Base-by-base conservation (phyloP, 441 rosid genomes). In the Arabidopsis hybrid region DNA sequence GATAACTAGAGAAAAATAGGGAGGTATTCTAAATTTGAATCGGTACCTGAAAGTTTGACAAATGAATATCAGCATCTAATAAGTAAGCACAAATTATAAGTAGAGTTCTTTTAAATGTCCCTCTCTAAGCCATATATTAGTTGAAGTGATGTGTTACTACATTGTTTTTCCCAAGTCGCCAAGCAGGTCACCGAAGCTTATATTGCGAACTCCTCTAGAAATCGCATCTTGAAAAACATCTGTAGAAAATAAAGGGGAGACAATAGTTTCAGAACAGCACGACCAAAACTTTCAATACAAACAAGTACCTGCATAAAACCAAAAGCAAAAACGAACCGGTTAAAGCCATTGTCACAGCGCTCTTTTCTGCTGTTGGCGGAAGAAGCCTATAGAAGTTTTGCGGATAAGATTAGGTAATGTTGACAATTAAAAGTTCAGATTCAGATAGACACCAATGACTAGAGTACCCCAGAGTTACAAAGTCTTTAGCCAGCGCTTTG, bases 1-100 rank as follows among this genome's bases (percentile, higher is more conserved):
- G 67, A 92, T 89, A 68, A 95, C 99, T 38, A 95, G 99, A 71
- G 91, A 91, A 82, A 95, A 95, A 81, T 95, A 95, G 45, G 99
- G 89, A 53, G 99, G 97, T 79, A 92, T 89, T 71, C 70, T 97
- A 81, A 95, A 92, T 80, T 95, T 95, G 93, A 95, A 89, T 79
- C 88, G 81, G 86, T 92, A 95, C 99, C 99, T 95, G 94, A 81
- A 82, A 82, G 72, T 47, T 65, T 61, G 70, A 73, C 57, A 49
- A 73, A 57, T 39, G 21, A 58, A 73, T 42, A 55, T 49, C 58
- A 78, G 42, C 51, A 39, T 71, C 60, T 51, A 40, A 57, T 34
- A 57, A 55, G 68, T 56, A 56, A 21, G 35, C 32, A 18, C 55
- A 53, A 60, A 16, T n/a, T 18, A 64, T 36, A 6, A 58, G 49